These are phyloP conservation scores for Ascoidea asiatica DNA, from an alignment of 805 yeast species.

Conservation along the genomic window DNA sequence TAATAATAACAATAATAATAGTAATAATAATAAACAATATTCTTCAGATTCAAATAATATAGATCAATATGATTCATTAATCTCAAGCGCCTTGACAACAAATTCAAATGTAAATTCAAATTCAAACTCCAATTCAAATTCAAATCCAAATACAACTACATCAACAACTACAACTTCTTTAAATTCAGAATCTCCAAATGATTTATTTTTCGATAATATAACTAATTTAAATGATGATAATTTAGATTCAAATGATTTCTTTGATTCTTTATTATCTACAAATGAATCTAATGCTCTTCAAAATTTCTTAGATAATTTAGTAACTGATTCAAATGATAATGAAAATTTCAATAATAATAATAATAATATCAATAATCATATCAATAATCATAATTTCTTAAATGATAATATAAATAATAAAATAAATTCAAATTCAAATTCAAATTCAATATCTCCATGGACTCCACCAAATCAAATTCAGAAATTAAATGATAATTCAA, in stretches of 20 bases:
- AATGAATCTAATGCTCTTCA: constrained; percentile 9
- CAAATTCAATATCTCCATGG: neutral
- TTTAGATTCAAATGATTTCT: neutral
- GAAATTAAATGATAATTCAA: neutral
- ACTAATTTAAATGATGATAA: neutral
- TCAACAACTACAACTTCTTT: neutral
- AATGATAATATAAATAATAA: neutral
- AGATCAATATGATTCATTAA: too few species aligned
- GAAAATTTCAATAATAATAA: constrained; percentile 3
- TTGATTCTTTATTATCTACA: constrained; percentile 4
- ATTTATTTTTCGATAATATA: too few species aligned
- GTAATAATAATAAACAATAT: too few species aligned
- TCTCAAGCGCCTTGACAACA: too few species aligned
- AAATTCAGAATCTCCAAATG: too few species aligned
- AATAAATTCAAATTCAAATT: neutral
- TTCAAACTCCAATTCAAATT: too few species aligned
- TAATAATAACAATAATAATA: too few species aligned
- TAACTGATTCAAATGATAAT: constrained; percentile 5
- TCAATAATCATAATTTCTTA: neutral
- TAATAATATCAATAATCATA: constrained; percentile 1
- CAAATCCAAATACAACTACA: neutral
- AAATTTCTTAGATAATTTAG: constrained; percentile 9
- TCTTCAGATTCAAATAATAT: neutral
- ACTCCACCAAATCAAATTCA: neutral
- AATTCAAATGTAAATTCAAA: too few species aligned